Base-by-base conservation (phyloP, 225 moss, liverwort and hornwort species). In the Sphagnum contortum region DNA sequence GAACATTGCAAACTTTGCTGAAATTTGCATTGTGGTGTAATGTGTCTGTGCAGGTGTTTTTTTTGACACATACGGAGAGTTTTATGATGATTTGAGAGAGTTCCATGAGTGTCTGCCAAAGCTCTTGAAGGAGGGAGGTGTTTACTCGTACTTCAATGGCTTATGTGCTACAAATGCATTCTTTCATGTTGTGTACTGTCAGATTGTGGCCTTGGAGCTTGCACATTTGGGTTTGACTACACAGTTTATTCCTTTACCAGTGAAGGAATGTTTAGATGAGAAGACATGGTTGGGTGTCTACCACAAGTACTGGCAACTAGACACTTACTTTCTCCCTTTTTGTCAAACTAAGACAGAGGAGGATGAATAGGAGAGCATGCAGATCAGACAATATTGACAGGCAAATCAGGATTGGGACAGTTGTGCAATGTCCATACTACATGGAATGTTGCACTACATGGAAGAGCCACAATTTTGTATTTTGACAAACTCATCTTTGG, bases 81-180 rank as follows among this genome's bases (percentile, higher is more conserved):
- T 73, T 64, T 93, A 93, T 9, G 91, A 99, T 13, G 98, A 99
- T 59, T 65, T 99, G 77, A 93, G 82, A 69, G 77, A 77, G 61
- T 99, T 99, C 66, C 89, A 93, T 49, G 78, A 84, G 6, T 82
- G 74, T 59, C 66, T 99, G 12, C 98, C 91, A 46, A 82, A 80
- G 81, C 83, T 99, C 7, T 74, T 99, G 58, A 89, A 82, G 61
- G 63, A 64, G 67, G 84, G 77, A 49, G 98, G 98, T 9, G 69
- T 83, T n/a, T 99, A 99, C 56, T 99, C 98, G 0, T 99, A 79
- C 71, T 99, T 99, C 71, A 99, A 99, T 60, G 98, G 98, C 50
- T 78, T 99, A 75, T 99, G 98, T 77, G 98, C 91, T 29, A 87
- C 88, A 44, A 93, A 99, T 70, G 91, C 93, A 12, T 99, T 99